Evolutionary conservation across 2,329 filamentous ascomycete genomes (phyloP), one percentile per base, ranked within the genome.

Genomic region (Zalaria obscura): DNA sequence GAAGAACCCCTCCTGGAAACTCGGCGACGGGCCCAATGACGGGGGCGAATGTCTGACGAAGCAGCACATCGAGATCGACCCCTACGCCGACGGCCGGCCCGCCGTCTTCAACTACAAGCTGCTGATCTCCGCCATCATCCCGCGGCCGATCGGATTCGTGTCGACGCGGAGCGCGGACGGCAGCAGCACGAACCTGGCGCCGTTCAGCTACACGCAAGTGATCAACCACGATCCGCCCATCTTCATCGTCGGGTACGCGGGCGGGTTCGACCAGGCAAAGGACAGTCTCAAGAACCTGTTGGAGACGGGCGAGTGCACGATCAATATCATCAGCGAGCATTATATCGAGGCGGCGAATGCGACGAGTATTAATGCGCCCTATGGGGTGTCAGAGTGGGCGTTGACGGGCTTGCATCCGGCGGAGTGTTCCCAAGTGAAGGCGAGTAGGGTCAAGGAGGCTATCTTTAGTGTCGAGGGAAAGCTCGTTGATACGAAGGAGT

Each of bases 291-390:
- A 68, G 52, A 93, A 93, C 57, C 64, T 95, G 43, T 54, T 72
- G 5, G 81, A 81, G 32, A 78, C 73, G 0, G 65, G 71, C 36
- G 85, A 94, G 65, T 89, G 83, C 42, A 50, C 49, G 44, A 79
- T 95, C 65, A 94, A 91, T 64, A 83, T 94, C 55, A 83, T 95
- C 55, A 78, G 74, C 5, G 87, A 94, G 64, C 74, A 79, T 56
- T 93, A 80, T 56, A 55, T 91, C 54, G 88, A 95, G 66, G 88
- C 88, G 0, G 88, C 87, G 38, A 95, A 95, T 61, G 70, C 78
- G n/a, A 75, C 80, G 3, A 72, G 72, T 38, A 76, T 93, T 52
- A 84, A 94, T 59, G 75, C 84, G 0, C 88, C 88, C 0, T 78
- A 77, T 47, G 84, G 81, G 1, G 65, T 75, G 1, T 82, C 76